Evolutionary conservation across 768 basidiomycete genomes (phyloP).

Genomic region (Pleurotus giganteus): DNA sequence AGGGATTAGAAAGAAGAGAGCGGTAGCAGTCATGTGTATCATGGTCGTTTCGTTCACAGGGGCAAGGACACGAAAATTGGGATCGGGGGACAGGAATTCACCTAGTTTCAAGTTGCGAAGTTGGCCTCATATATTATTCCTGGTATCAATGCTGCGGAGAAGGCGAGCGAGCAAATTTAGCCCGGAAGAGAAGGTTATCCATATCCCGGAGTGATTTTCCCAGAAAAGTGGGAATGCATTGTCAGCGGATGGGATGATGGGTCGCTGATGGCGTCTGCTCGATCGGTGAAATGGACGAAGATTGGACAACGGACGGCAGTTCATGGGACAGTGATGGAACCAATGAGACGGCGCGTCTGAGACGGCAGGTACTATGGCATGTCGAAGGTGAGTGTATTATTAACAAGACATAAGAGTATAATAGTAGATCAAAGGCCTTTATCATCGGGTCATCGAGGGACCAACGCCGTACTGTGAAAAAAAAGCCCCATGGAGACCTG

Average conservation of each 20-base stretch:
- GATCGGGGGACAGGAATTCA: conserved; percentile 7
- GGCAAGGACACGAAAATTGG: not conserved
- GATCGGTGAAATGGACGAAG: not conserved
- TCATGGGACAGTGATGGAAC: not conserved
- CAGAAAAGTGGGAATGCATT: conserved; percentile 5
- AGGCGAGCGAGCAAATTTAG: conserved; percentile 4
- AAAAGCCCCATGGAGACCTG: not conserved
- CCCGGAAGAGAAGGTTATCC: conserved; percentile 6
- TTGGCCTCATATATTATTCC: conserved; percentile 2
- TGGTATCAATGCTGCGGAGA: conserved; percentile 10
- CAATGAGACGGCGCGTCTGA: not conserved
- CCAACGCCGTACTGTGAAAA: not conserved
- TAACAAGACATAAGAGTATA: too few relatives aligned
- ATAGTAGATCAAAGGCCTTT: too few relatives aligned
- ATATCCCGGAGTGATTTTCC: conserved; percentile 7
- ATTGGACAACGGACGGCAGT: not conserved
- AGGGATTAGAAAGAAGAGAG: conserved; percentile 26
- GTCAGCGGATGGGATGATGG: not conserved
- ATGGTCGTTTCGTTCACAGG: conserved; percentile 15
- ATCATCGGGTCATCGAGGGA: too few relatives aligned
- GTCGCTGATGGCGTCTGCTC: not conserved
- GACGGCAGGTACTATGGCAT: not conserved
- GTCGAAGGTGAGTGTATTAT: too few relatives aligned
- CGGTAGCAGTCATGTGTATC: conserved; percentile 27
- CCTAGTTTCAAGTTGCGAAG: not conserved